phyloP scores from a whole-genome alignment of 352 stramenopile species.

The Pythium angustatum region DNA sequence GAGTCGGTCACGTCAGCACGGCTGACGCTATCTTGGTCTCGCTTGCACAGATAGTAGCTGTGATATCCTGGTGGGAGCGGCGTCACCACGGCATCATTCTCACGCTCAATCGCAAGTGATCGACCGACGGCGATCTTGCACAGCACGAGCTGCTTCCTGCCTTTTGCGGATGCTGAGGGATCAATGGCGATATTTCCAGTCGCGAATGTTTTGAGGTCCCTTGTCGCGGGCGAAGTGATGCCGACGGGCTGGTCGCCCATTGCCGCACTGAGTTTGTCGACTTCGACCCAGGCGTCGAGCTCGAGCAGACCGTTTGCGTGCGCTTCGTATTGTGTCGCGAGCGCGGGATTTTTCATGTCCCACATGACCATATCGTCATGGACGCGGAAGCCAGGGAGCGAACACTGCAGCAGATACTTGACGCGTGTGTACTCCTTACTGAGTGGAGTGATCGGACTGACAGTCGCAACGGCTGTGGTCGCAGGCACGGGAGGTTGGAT shows the following conservation, averaged over 20 bases:
- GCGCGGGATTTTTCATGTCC: slow-evolving; percentile 68
- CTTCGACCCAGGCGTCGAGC: slow-evolving; percentile 74
- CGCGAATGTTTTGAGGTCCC: slow-evolving; percentile 68
- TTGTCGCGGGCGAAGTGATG: too few relatives aligned
- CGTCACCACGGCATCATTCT: slow-evolving; percentile 41
- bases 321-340: slow-evolving; percentile 61
- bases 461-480: slow-evolving; percentile 42
- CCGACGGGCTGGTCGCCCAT: too few relatives aligned
- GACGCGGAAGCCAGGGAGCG: slow-evolving; percentile 47
- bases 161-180: slow-evolving; percentile 11
- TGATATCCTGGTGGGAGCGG: slow-evolving; percentile 61
- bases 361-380: slow-evolving; percentile 65
- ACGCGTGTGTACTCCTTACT: slow-evolving; percentile 64
- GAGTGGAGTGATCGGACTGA: slow-evolving; percentile 41
- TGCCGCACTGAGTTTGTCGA: slow-evolving; percentile 61
- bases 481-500: slow-evolving; percentile 29
- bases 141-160: slow-evolving; percentile 61
- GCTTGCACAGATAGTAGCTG: slow-evolving; percentile 61
- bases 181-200: slow-evolving; percentile 57
- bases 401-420: slow-evolving; percentile 70
- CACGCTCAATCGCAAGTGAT: slow-evolving; percentile 49
- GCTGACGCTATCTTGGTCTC: background rate
- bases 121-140: slow-evolving; percentile 74
- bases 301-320: slow-evolving; percentile 51
- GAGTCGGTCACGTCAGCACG: background rate